Evolutionary conservation across 495 filamentous ascomycete genomes (phyloP).

Genomic region (Talaromyces trachyspermus): DNA sequence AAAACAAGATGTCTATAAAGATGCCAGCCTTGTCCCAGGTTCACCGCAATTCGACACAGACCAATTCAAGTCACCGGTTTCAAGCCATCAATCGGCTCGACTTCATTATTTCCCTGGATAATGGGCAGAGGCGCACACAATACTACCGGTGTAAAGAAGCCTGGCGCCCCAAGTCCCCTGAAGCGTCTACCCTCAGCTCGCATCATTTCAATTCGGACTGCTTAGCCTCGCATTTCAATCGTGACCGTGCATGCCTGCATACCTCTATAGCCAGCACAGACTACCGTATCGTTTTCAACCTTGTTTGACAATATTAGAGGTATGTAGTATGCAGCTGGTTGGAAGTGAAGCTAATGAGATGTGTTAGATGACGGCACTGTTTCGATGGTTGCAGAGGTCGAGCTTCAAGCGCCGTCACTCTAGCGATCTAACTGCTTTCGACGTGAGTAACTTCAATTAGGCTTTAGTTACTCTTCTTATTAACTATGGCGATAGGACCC

Average conservation of each 20-base stretch:
- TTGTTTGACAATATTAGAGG: background rate
- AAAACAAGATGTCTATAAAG: background rate
- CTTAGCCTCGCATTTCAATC: background rate
- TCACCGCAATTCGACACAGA: slow-evolving; percentile 1
- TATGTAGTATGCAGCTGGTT: background rate
- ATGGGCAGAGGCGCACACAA: slow-evolving; percentile 55
- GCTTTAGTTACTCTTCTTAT: background rate
- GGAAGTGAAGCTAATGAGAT: slow-evolving; percentile 3
- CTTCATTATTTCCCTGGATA: slow-evolving; percentile 1
- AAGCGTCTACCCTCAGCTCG: background rate
- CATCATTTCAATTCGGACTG: slow-evolving; percentile 1
- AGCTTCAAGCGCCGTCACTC: background rate
- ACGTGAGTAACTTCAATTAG: background rate
- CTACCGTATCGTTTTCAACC: background rate
- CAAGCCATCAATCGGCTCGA: slow-evolving; percentile 2
- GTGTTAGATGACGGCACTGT: background rate
- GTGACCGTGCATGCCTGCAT: background rate
- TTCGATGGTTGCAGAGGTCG: slow-evolving; percentile 1
- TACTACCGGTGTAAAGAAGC: slow-evolving; percentile 51
- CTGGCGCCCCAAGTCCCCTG: slow-evolving; percentile 42
- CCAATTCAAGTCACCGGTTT: background rate
- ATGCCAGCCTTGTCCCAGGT: slow-evolving; percentile 1
- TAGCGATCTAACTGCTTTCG: background rate
- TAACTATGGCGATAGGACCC: background rate
- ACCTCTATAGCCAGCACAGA: background rate